These are phyloP conservation scores for Silene uniflora DNA, from an alignment of 148 eudicot genomes.

Conservation along the genomic window DNA sequence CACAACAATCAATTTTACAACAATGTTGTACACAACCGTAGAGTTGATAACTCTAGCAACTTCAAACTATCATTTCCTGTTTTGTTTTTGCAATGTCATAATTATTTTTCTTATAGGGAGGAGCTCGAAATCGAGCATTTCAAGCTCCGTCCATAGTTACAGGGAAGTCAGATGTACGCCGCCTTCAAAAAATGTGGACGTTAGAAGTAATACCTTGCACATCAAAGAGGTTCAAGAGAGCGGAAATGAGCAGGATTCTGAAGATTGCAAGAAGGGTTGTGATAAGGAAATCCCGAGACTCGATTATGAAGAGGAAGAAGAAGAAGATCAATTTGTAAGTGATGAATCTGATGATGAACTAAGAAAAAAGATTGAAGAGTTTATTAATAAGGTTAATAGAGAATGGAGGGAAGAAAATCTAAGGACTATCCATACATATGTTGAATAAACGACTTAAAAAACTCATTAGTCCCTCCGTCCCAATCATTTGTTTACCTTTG, in stretches of 20 bases:
- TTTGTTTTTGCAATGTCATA: constrained; percentile 63
- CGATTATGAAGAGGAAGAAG: not conserved
- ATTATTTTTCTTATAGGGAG: constrained; percentile 43
- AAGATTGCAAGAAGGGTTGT: not conserved
- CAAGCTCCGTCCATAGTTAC: not conserved
- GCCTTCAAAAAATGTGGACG: not conserved
- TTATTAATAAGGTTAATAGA: constrained; percentile 54
- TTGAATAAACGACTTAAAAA: not conserved
- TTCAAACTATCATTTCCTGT: constrained; percentile 50
- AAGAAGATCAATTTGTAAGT: not conserved
- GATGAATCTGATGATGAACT: constrained; percentile 52
- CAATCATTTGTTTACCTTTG: no score
- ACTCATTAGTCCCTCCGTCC: not conserved
- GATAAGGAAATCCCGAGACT: not conserved
- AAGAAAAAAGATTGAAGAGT: constrained; percentile 60
- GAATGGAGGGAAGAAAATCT: constrained; percentile 41
- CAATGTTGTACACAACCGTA: constrained; percentile 42
- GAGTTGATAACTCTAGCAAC: constrained; percentile 50
- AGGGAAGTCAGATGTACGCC: not conserved
- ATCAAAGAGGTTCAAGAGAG: not conserved
- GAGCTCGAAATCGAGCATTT: constrained; percentile 8
- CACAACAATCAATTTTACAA: not conserved
- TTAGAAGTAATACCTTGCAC: constrained; percentile 10
- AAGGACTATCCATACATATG: constrained; percentile 1
- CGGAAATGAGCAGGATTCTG: constrained; percentile 2